Conservation (phyloP, 371 early-diverging fungal genomes). For the Scutellospora calospora region DNA sequence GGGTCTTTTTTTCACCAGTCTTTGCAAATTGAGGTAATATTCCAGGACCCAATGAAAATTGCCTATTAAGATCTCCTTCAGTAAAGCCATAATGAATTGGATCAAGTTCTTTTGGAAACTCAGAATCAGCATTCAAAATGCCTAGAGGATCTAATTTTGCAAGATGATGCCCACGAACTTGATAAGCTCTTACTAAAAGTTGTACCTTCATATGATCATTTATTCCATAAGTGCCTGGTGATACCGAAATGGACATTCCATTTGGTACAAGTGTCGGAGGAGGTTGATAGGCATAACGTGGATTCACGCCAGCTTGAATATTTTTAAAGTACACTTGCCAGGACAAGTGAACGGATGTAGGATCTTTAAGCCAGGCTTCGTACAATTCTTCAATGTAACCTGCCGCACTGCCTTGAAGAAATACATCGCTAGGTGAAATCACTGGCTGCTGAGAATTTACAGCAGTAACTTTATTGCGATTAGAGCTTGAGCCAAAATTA, state of each 20-base stretch:
- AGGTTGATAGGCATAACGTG: conserved; percentile 80
- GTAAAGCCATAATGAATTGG: conserved; percentile 92
- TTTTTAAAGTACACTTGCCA: conserved; percentile 98
- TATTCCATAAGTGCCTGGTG: conserved; percentile 68
- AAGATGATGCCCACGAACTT: conserved; percentile 96
- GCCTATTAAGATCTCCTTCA: conserved; percentile 90
- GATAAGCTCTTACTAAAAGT: conserved; percentile 96
- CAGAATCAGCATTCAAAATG: conserved; percentile 70
- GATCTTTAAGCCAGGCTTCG: conserved; percentile 90
- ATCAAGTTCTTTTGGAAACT: conserved; percentile 86
- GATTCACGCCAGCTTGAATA: conserved; percentile 74
- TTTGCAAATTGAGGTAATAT: conserved; percentile 91
- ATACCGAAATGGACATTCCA: conserved; percentile 34
- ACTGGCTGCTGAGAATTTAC: no score
- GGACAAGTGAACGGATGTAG: conserved; percentile 91
- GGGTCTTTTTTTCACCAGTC: conserved; percentile 70
- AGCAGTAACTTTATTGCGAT: no score
- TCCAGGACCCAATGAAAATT: conserved; percentile 93
- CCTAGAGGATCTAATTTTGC: conserved; percentile 95
- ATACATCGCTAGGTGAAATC: conserved; percentile 58
- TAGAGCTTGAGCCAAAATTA: no score
- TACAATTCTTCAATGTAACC: conserved; percentile 97
- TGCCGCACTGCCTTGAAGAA: conserved; percentile 83
- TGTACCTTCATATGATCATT: conserved; percentile 98
- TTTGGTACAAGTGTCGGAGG: conserved; percentile 77